These are phyloP conservation scores for Knufia petricola DNA, from an alignment of 2,329 filamentous ascomycete species.

Conservation along the genomic window DNA sequence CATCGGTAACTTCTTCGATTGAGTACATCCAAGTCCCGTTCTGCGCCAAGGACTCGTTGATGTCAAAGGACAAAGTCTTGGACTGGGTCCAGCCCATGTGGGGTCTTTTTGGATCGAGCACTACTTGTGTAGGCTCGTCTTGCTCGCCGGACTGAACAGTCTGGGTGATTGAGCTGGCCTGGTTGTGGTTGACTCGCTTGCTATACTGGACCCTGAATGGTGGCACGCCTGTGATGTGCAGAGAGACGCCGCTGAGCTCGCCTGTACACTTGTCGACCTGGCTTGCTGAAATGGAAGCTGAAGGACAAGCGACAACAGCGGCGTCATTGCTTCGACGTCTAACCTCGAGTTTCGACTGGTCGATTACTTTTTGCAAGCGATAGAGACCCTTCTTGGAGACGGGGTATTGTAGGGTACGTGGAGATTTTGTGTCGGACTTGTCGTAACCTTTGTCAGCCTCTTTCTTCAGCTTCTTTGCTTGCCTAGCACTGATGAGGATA, in stretches of 20 bases:
- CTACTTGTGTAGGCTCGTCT: constrained; percentile 61
- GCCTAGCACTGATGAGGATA: constrained; percentile 62
- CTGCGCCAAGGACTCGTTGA: constrained; percentile 79
- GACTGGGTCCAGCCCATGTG: constrained; percentile 67
- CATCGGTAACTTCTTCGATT: constrained; percentile 86
- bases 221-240: constrained; percentile 80
- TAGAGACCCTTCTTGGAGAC: constrained; percentile 86
- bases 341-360: constrained; percentile 89
- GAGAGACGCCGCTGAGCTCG: constrained; percentile 73
- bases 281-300: constrained; percentile 59
- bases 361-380: constrained; percentile 71
- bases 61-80: constrained; percentile 64
- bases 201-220: constrained; percentile 90
- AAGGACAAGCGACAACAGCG: constrained; percentile 77
- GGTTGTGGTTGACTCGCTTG: constrained; percentile 71
- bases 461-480: constrained; percentile 66
- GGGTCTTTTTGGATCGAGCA: constrained; percentile 44
- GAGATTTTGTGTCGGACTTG: constrained; percentile 41
- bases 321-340: constrained; percentile 66
- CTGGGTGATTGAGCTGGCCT: constrained; percentile 80
- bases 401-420: constrained; percentile 60
- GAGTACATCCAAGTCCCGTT: constrained; percentile 81
- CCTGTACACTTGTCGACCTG: constrained; percentile 65
- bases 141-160: constrained; percentile 86
- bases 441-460: constrained; percentile 52